These are phyloP conservation scores for Zymoseptoria pseudotritici DNA, from an alignment of 2,329 filamentous ascomycete species.

Conservation along the genomic window DNA sequence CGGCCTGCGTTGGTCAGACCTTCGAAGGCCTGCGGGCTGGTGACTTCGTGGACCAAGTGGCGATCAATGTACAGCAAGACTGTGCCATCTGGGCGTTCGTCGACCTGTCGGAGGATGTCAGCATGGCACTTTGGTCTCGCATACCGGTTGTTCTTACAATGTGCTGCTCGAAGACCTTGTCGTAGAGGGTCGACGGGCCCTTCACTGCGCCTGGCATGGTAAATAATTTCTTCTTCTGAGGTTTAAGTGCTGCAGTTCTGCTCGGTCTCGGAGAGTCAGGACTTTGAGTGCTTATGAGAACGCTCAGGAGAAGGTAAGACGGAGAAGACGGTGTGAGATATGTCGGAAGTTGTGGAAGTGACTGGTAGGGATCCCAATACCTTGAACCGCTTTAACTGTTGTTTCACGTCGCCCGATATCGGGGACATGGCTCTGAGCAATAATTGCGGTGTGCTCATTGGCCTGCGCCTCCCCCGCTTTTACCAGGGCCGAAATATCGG, in stretches of 20 bases:
- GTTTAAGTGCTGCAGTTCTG: neutral
- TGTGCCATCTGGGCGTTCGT: constrained; percentile 90
- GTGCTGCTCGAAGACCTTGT: constrained; percentile 94
- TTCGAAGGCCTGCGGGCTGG: constrained; percentile 97
- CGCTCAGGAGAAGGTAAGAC: neutral
- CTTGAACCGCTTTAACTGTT: neutral
- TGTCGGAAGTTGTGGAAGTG: neutral
- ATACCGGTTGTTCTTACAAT: constrained; percentile 45
- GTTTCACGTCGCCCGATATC: neutral
- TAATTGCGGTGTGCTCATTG: neutral
- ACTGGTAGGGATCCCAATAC: neutral
- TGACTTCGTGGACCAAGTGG: constrained; percentile 97
- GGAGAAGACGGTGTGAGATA: neutral
- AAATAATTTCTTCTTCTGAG: neutral
- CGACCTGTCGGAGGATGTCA: constrained; percentile 41
- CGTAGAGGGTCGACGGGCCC: constrained; percentile 50
- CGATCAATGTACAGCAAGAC: constrained; percentile 90
- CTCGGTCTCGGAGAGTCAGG: neutral
- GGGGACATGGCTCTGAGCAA: neutral
- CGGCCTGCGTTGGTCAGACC: constrained; percentile 83
- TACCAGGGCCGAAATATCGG: neutral
- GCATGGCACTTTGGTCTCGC: neutral
- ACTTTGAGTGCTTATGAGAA: neutral
- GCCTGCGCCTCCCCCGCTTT: neutral
- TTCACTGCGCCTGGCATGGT: constrained; percentile 28